Percentiles rank a stretch among this genome's conserved stretches.
These are phyloP conservation scores for Yamadazyma scolyti DNA, from an alignment of 805 yeast species.

Conservation along the genomic window DNA sequence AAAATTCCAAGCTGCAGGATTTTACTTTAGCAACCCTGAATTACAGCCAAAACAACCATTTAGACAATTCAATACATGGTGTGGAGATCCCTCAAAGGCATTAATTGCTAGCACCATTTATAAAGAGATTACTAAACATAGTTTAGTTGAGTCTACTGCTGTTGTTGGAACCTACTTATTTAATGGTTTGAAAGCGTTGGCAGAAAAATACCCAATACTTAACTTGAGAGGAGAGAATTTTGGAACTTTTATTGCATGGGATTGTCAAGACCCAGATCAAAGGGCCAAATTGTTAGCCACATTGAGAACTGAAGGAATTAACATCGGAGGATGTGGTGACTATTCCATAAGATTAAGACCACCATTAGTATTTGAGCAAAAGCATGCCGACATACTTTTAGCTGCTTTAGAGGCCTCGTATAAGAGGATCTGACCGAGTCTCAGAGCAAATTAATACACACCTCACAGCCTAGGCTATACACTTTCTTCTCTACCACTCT, in stretches of 20 bases:
- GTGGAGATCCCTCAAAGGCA: conserved; percentile 72
- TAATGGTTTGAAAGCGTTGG: conserved; percentile 34
- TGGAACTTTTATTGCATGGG: conserved; percentile 69
- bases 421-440: too few relatives aligned
- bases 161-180: conserved; percentile 55
- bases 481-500: too few relatives aligned
- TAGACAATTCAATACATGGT: conserved; percentile 77
- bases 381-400: conserved; percentile 57
- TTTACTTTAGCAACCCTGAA: conserved; percentile 56
- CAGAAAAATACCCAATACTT: conserved; percentile 40
- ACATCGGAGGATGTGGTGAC: conserved; percentile 69
- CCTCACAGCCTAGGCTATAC: too few relatives aligned
- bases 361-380: conserved; percentile 54
- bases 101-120: conserved; percentile 59
- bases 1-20: conserved; percentile 73
- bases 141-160: conserved; percentile 46
- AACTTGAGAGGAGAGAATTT: conserved; percentile 61
- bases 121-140: conserved; percentile 48
- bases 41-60: conserved; percentile 59
- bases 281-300: conserved; percentile 46
- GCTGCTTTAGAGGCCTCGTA: conserved; percentile 27
- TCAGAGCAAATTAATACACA: too few relatives aligned
- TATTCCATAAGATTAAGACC: conserved; percentile 61
- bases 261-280: conserved; percentile 37
- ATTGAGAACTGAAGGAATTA: conserved; percentile 53